Conservation (phyloP, 345 rosid species). For the Eucalyptus tenuipes region DNA sequence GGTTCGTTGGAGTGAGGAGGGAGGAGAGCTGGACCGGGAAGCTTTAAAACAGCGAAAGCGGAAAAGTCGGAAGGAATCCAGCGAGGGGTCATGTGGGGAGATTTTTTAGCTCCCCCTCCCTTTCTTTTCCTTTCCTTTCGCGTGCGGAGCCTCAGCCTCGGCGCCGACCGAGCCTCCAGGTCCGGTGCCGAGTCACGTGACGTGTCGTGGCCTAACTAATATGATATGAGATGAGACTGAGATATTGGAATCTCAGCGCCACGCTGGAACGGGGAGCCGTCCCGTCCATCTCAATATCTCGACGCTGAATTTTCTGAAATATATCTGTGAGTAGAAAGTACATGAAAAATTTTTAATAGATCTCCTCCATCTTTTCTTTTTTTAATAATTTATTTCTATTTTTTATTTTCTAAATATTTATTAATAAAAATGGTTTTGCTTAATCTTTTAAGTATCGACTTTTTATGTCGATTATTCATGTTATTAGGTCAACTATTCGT, state of each 20-base stretch:
- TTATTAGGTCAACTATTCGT: fast-evolving
- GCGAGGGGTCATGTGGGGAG: not conserved
- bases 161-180: not conserved
- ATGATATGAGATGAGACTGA: too few relatives aligned
- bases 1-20: not conserved
- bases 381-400: not conserved
- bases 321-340: too few relatives aligned
- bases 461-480: not conserved
- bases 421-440: not conserved
- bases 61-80: not conserved
- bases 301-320: not conserved
- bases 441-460: not conserved
- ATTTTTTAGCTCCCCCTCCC: not conserved
- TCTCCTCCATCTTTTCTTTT: not conserved
- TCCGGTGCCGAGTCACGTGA: not conserved
- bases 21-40: not conserved
- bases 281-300: not conserved
- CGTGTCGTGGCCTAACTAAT: not conserved
- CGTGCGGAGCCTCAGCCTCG: not conserved
- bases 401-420: not conserved
- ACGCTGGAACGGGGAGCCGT: not conserved
- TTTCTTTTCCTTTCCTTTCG: not conserved
- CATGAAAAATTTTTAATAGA: not conserved
- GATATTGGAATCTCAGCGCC: not conserved
- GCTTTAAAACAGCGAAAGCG: not conserved